These are phyloP conservation scores for Metarhizium robertsii DNA, from an alignment of 2,329 filamentous ascomycete species.

Conservation along the genomic window DNA sequence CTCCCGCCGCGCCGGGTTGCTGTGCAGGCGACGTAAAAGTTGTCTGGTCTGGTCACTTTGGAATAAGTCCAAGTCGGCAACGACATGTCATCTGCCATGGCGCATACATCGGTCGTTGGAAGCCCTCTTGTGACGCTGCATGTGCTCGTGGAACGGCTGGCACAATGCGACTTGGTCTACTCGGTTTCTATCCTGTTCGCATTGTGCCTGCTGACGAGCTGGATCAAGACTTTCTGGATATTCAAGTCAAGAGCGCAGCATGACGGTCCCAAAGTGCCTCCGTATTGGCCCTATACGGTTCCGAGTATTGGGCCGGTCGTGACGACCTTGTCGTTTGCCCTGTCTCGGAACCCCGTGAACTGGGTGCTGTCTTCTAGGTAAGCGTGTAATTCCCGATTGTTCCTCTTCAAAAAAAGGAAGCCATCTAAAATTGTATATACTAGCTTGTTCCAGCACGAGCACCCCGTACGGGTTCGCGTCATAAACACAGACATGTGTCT, in stretches of 20 bases:
- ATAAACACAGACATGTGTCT: neutral
- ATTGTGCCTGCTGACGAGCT: neutral
- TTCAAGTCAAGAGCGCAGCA: neutral
- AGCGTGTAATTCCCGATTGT: neutral
- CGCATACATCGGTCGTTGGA: too few species aligned
- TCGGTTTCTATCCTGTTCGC: neutral
- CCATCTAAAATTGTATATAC: too few species aligned
- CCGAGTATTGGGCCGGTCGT: neutral
- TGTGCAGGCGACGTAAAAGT: too few species aligned
- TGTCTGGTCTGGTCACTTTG: too few species aligned
- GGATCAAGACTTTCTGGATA: neutral
- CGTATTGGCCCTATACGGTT: neutral
- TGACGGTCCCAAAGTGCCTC: neutral
- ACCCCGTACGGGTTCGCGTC: neutral
- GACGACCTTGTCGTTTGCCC: neutral
- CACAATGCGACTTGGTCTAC: neutral
- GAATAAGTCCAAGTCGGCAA: too few species aligned
- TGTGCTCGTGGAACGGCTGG: neutral
- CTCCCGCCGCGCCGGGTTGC: too few species aligned
- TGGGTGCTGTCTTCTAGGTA: neutral
- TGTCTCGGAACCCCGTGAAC: neutral
- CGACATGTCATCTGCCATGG: too few species aligned
- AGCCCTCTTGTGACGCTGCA: too few species aligned
- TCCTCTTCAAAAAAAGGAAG: neutral
- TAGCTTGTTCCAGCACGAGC: neutral